A percentile compares a stretch with the other conserved stretches of the same genome.
Evolutionary conservation across 495 filamentous ascomycete species (phyloP).

Genomic region (Aspergillus heteromorphus): DNA sequence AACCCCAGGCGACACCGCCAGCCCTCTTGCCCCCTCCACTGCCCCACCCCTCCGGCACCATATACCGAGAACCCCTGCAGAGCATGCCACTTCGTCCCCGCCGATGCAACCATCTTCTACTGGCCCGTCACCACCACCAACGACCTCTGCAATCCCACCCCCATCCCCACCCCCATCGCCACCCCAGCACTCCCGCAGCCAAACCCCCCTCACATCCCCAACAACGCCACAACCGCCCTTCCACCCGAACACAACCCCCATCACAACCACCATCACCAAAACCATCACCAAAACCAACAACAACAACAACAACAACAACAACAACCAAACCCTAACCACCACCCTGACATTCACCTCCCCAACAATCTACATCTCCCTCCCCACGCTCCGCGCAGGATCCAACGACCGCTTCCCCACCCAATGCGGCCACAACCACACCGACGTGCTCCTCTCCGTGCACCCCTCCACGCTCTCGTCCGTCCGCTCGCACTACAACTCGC

Average conservation of each 20-base stretch:
- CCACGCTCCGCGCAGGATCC: conserved; percentile 21
- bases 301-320: no score
- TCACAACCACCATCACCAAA: no score
- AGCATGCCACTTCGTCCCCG: conserved; percentile 21
- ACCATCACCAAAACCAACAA: no score
- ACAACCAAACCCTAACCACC: no score
- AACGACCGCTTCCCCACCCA: conserved; percentile 16
- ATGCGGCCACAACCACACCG: conserved; percentile 18
- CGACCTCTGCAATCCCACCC: no score
- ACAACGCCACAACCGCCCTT: conserved; percentile 20
- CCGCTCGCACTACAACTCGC: conserved; percentile 21
- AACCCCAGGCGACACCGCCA: conserved; percentile 18
- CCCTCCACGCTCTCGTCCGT: conserved; percentile 13
- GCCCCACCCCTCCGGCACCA: conserved; percentile 7
- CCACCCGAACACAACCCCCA: no score
- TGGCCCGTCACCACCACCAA: conserved; percentile 24
- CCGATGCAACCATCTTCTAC: conserved; percentile 25
- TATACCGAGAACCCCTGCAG: conserved; percentile 19
- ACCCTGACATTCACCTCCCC: conserved; percentile 22
- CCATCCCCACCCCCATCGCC: no score
- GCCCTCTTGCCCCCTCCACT: conserved; percentile 15
- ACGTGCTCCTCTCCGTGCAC: conserved; percentile 15
- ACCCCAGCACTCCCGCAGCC: no score
- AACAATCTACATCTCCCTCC: conserved; percentile 23
- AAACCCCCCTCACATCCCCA: no score